A percentile compares a stretch with the other conserved stretches of the same genome.
phyloP scores from a whole-genome alignment of 441 rosid genomes.

The Monsonia emarginata region DNA sequence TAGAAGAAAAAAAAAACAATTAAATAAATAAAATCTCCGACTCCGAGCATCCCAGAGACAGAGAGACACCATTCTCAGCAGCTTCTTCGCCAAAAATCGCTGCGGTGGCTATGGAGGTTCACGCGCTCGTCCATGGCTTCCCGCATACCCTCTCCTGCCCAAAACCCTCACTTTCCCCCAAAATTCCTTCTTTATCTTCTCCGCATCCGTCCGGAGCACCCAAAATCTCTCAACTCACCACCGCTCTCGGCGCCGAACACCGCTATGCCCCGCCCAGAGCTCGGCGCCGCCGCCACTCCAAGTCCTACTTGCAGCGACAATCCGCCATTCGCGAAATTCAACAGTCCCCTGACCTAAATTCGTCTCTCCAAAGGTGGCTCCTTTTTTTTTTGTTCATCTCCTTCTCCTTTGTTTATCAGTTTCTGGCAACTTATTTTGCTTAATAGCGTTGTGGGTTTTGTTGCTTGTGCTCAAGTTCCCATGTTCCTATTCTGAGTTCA shows the following conservation, averaged over 20 bases:
- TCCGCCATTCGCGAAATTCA: constrained; percentile 50
- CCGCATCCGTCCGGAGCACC: constrained; percentile 10
- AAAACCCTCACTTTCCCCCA: constrained; percentile 16
- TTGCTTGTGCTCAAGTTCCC: not conserved
- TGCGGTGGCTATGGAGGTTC: constrained; percentile 30
- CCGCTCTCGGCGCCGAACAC: constrained; percentile 4
- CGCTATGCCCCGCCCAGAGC: constrained; percentile 8
- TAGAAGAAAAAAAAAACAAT: too few species aligned
- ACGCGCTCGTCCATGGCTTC: constrained; percentile 20
- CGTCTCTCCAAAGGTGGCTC: constrained; percentile 34
- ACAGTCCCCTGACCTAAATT: constrained; percentile 38
- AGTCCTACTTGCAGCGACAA: constrained; percentile 47
- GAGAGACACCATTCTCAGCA: not conserved
- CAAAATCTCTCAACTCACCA: not conserved
- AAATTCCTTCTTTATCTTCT: constrained; percentile 16
- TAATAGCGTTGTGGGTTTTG: not conserved
- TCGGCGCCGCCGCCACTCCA: constrained; percentile 35
- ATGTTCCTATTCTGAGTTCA: not conserved
- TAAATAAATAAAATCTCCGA: too few species aligned
- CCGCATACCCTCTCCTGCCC: constrained; percentile 20
- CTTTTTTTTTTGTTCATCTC: not conserved
- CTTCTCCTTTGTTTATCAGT: not conserved
- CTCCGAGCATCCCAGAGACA: too few species aligned
- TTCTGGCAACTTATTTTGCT: not conserved
- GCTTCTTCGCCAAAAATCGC: not conserved